Conservation (phyloP, 768 basidiomycete genomes). For the Boletus barrowsii region DNA sequence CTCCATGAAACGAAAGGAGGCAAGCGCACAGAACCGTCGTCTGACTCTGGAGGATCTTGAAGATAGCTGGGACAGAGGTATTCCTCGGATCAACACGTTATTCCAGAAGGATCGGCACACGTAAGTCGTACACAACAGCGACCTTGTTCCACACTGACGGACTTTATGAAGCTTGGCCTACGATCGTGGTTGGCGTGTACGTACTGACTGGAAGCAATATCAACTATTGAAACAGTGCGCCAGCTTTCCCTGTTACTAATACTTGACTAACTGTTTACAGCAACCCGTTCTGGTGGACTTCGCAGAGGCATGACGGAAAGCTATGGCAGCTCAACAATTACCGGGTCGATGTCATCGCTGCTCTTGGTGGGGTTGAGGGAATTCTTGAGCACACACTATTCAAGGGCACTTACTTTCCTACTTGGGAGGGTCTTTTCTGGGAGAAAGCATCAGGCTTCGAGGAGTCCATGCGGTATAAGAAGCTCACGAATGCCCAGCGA, state of each 20-base stretch:
- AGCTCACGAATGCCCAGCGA: constrained; percentile 96
- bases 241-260: background rate
- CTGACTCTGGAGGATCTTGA: constrained; percentile 97
- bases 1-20: constrained; percentile 99
- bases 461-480: constrained; percentile 94
- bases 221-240: constrained; percentile 86
- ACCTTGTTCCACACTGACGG: background rate
- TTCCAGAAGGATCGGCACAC: constrained; percentile 99
- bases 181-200: constrained; percentile 98
- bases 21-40: constrained; percentile 97
- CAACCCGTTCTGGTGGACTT: constrained; percentile 99
- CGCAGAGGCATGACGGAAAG: constrained; percentile 94
- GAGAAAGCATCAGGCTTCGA: constrained; percentile 98
- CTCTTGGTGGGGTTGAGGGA: constrained; percentile 92
- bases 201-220: constrained; percentile 98
- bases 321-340: constrained; percentile 98
- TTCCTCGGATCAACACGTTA: constrained; percentile 96
- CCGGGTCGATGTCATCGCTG: constrained; percentile 98
- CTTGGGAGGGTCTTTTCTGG: constrained; percentile 99
- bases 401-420: constrained; percentile 97
- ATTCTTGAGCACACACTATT: constrained; percentile 96
- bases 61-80: constrained; percentile 98
- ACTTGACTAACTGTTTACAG: constrained; percentile 36
- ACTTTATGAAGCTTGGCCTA: constrained; percentile 68
- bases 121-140: constrained; percentile 35